Evolutionary conservation across 1,284 basidiomycete species (phyloP).

Genomic region (Ceratobasidium sp.): DNA sequence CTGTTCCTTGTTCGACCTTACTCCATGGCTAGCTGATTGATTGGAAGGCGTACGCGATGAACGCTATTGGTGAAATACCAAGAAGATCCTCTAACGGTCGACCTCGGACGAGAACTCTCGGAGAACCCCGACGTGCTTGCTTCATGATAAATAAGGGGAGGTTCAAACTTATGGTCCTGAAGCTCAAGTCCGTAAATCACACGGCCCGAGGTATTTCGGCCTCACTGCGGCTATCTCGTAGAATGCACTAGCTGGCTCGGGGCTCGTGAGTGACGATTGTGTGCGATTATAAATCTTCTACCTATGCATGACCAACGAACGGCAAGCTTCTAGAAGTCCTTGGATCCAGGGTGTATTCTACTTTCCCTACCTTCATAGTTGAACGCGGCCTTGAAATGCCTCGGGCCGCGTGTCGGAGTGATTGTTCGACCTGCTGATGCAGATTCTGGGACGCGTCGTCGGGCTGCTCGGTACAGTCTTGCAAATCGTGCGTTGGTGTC

Average conservation of each 20-base stretch:
- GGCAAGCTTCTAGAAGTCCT: conserved; percentile 77
- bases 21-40: too few relatives aligned
- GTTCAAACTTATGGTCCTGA: conserved; percentile 82
- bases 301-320: conserved; percentile 40
- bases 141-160: conserved; percentile 74
- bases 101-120: conserved; percentile 81
- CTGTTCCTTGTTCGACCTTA: too few relatives aligned
- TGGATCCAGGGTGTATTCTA: conserved; percentile 70
- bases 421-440: conserved; percentile 82
- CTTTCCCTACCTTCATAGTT: too few relatives aligned
- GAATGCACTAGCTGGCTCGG: conserved; percentile 72
- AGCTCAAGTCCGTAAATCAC: not conserved
- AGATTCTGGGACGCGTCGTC: conserved; percentile 85
- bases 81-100: conserved; percentile 82
- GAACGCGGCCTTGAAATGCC: not conserved
- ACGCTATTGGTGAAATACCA: too few relatives aligned
- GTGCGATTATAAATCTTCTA: not conserved
- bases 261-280: conserved; percentile 76
- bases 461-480: conserved; percentile 84
- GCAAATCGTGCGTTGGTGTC: conserved; percentile 76
- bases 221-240: not conserved
- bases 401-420: conserved; percentile 66
- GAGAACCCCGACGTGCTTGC: conserved; percentile 81
- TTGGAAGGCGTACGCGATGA: too few relatives aligned
- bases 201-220: not conserved